phyloP scores from a whole-genome alignment of 768 basidiomycete genomes.

The Chalciporus pseudorubinellus region DNA sequence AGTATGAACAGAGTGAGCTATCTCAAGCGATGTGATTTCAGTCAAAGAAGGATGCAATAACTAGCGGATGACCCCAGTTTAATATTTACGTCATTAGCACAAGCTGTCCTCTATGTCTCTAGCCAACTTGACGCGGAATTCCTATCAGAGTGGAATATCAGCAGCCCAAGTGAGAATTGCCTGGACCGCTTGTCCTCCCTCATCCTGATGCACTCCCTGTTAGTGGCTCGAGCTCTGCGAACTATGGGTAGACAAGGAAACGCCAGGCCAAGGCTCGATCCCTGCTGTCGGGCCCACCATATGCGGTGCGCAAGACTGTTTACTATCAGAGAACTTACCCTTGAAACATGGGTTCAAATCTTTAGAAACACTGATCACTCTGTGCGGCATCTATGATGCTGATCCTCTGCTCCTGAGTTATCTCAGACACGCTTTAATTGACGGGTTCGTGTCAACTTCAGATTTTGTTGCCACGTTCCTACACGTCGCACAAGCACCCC shows the following conservation, averaged over 20 bases:
- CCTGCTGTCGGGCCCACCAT: conserved; percentile 51
- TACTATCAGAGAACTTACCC: conserved; percentile 1
- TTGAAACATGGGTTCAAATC: neutral
- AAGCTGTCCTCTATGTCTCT: conserved; percentile 51
- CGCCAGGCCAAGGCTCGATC: conserved; percentile 32
- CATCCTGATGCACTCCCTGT: conserved; percentile 4
- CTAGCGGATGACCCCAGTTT: too few relatives aligned
- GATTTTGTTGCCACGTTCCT: conserved; percentile 66
- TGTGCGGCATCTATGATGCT: conserved; percentile 69
- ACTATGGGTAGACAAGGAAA: conserved; percentile 54
- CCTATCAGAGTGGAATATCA: conserved; percentile 68
- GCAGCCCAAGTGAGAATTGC: conserved; percentile 52
- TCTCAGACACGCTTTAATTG: conserved; percentile 55
- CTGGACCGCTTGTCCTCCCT: neutral
- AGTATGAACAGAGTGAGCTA: too few relatives aligned
- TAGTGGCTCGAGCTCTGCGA: conserved; percentile 72
- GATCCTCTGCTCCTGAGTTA: conserved; percentile 67
- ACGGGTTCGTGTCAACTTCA: conserved; percentile 53
- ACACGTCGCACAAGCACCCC: conserved; percentile 60
- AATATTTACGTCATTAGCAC: neutral
- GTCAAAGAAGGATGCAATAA: too few relatives aligned
- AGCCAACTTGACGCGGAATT: conserved; percentile 66
- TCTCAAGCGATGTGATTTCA: too few relatives aligned
- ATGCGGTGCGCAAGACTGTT: conserved; percentile 45
- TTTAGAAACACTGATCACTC: conserved; percentile 65